Evolutionary conservation across 129 eudicot species (phyloP), one percentile per base, ranked within the genome.

Genomic region (Logfia minima): DNA sequence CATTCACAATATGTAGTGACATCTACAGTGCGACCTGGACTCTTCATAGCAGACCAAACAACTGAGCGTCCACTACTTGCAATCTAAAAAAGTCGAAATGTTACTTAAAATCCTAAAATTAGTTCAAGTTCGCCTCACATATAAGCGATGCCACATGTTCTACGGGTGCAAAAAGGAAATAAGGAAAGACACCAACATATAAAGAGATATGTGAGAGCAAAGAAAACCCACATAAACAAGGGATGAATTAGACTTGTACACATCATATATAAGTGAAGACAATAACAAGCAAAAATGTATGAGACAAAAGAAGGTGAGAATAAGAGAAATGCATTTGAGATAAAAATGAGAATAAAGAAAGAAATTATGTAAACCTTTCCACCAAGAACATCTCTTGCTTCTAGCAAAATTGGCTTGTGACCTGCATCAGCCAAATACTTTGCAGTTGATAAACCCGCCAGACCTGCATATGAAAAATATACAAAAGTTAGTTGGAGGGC

Each of bases 361-460:
- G 13, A 43, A 43, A 43, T 43, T 43, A 10, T 43, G 51, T 43
- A 9, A 43, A 94, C 99, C 97, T 95, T 95, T 78, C 99, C 99
- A 14, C 99, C 99, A 21, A 91, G 85, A 79, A 95, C 99, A 79
- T 95, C 99, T 82, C 99, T 91, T 73, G 88, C 97, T 89, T 95
- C 97, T 79, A 95, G 68, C 71, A 95, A 82, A 56, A 95, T 86
- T 9, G 97, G 99, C 68, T 86, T 89, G 81, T 95, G 99, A 53
- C 99, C 99, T 7, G 97, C 99, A 85, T 91, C 99, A 64, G 97
- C 94, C 76, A 95, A 84, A 83, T 95, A 95, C 80, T 95, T 95
- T 32, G 99, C 97, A 67, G 99, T 95, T 69, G 94, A 91, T 82
- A 95, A 86, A 68, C 97, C 99, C 71, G 92, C 97, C 85, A 95